These are phyloP conservation scores for Macrolepiota albuminosa DNA, from an alignment of 768 basidiomycete species.

Conservation along the genomic window DNA sequence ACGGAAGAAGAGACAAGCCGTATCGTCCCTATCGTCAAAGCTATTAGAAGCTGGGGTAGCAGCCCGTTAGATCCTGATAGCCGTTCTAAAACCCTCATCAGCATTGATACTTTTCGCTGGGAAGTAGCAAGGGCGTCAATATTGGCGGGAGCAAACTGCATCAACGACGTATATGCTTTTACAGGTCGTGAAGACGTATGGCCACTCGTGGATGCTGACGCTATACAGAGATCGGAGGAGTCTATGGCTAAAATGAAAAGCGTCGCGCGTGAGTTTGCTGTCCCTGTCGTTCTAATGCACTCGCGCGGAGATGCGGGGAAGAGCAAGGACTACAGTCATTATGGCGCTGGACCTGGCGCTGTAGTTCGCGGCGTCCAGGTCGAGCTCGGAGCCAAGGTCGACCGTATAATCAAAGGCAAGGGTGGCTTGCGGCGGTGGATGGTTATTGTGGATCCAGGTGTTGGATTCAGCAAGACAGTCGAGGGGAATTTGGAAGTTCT, in stretches of 20 bases:
- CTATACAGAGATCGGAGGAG: conserved; percentile 25
- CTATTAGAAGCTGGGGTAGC: conserved; percentile 28
- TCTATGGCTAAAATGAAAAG: conserved; percentile 57
- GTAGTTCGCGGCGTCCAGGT: conserved; percentile 63
- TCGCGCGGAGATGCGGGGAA: conserved; percentile 78
- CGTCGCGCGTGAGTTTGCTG: conserved; percentile 57
- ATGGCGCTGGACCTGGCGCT: conserved; percentile 33
- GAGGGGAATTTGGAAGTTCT: conserved; percentile 72
- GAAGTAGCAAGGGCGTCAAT: conserved; percentile 74
- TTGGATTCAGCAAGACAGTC: conserved; percentile 90
- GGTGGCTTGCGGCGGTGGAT: conserved; percentile 84
- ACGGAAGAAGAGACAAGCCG: conserved; percentile 66
- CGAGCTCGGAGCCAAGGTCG: conserved; percentile 71
- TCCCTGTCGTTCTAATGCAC: conserved; percentile 93
- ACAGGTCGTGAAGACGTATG: conserved; percentile 56
- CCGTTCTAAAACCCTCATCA: conserved; percentile 46
- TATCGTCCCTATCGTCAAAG: conserved; percentile 66
- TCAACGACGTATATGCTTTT: conserved; percentile 90
- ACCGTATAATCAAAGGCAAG: conserved; percentile 55
- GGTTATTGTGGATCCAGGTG: conserved; percentile 85
- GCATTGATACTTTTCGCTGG: conserved; percentile 87
- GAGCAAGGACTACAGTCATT: conserved; percentile 60
- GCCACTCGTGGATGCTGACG: conserved; percentile 23
- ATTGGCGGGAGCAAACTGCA: conserved; percentile 80
- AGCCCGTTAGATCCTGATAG: background rate